Evolutionary conservation across 2,329 filamentous ascomycete species (phyloP).

Genomic region (Verticillium tricorpus): DNA sequence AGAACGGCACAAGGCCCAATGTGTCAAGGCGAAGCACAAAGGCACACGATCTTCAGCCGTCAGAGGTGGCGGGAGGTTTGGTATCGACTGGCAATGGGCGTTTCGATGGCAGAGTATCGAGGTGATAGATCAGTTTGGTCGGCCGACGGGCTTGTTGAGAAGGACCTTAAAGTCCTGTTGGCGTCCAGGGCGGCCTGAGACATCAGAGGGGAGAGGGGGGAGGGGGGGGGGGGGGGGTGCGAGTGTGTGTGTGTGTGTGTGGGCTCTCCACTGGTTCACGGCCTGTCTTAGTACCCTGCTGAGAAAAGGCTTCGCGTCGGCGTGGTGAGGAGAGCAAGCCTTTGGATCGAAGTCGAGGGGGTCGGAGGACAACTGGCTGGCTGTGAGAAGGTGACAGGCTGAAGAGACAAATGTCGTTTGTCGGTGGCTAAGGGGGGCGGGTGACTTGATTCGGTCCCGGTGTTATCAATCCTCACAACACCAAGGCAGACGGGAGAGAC

Average conservation of each 20-base stretch:
- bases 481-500: not conserved
- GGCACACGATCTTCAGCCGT: not conserved
- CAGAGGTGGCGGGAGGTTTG: not conserved
- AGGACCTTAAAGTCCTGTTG: slow-evolving; percentile 24
- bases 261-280: slow-evolving; percentile 18
- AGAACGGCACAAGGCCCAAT: not conserved
- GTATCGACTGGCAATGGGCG: not conserved
- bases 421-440: not conserved
- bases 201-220: slow-evolving; percentile 19
- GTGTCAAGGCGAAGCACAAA: not conserved
- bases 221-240: too few relatives aligned
- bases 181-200: slow-evolving; percentile 25
- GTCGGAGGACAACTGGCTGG: not conserved
- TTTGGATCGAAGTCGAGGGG: slow-evolving; percentile 6
- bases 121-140: slow-evolving; percentile 16
- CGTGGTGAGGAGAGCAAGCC: not conserved
- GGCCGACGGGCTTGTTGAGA: slow-evolving; percentile 8
- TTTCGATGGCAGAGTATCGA: not conserved
- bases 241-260: not conserved
- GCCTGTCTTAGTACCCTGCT: slow-evolving; percentile 11
- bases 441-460: not conserved
- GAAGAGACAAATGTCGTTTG: slow-evolving; percentile 1
- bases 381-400: not conserved
- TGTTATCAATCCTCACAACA: not conserved
- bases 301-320: slow-evolving; percentile 3